Evolutionary conservation across 2,329 filamentous ascomycete genomes (phyloP), one percentile per base, ranked within the genome.

Genomic region (Neocucurbitaria cava): DNA sequence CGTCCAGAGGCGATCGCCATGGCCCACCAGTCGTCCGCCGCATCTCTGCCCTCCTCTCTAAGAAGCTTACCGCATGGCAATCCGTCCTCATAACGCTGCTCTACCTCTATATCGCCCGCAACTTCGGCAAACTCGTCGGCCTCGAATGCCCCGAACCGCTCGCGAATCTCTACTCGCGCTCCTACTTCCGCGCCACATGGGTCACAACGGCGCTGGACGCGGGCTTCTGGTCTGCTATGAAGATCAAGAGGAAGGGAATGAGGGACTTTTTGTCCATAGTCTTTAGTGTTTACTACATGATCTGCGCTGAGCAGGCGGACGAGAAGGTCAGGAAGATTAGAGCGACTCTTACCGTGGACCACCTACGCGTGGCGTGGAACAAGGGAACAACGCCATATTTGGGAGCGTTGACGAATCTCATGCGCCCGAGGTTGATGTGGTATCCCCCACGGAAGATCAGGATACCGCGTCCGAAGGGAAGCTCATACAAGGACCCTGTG

Each of bases 181-280:
- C 90, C 24, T 99, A 96, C 79, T 99, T 96, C 75, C 89, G 95
- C 44, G 95, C 95, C 50, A 99, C 95, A 72, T 99, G 95, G 95
- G 86, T 98, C 15, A 88, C 95, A 48, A 99, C 95, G 0, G 95
- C 92, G 0, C 79, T 99, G 56, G 95, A 99, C 68, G 95, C 95
- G 5, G 95, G 95, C 1, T 99, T 97, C 76, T 99, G 95, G 95
- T 96, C 92, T 0, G 95, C 95, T 30, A 99, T 99, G 95, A 89
- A 87, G 68, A 93, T 99, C 60, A 86, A 85, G 52, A 82, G 82
- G 43, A 92, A 90, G 67, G 93, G 90, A 86, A 65, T 96, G 38
- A 84, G 92, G 35, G 93, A 98, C 72, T 72, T 96, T 13, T 86
- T 90, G 9, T 92, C 91, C 71, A 82, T 98, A 18, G 80, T 91